Conservation (phyloP, 2,329 filamentous ascomycete genomes). For the Arthroderma uncinatum region DNA sequence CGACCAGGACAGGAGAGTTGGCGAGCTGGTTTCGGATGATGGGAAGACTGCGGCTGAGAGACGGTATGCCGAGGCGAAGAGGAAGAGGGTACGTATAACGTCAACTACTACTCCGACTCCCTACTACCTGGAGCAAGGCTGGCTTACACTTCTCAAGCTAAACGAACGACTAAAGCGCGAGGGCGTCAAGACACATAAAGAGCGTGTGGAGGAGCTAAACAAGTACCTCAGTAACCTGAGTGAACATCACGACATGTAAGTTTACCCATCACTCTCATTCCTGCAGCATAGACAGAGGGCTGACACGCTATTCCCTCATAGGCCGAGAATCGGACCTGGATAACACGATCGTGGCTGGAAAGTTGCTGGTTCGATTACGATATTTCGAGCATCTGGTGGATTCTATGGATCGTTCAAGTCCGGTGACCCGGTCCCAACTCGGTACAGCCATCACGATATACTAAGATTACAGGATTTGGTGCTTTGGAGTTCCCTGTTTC, state of each 20-base stretch:
- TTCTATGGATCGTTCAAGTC: too few relatives aligned
- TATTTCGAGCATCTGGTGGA: too few relatives aligned
- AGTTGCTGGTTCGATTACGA: neutral
- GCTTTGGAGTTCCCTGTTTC: too few relatives aligned
- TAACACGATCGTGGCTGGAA: conserved; percentile 4
- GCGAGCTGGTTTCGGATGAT: conserved; percentile 23
- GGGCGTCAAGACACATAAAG: conserved; percentile 90
- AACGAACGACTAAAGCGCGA: conserved; percentile 72
- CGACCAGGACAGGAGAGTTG: conserved; percentile 4
- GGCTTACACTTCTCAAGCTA: conserved; percentile 43
- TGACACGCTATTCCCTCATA: conserved; percentile 12
- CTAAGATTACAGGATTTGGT: too few relatives aligned
- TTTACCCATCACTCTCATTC: conserved; percentile 9
- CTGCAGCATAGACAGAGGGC: conserved; percentile 14
- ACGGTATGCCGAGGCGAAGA: conserved; percentile 66
- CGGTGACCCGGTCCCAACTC: too few relatives aligned
- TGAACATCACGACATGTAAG: conserved; percentile 92
- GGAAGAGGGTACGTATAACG: conserved; percentile 57
- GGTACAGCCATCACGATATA: too few relatives aligned
- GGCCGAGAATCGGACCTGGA: conserved; percentile 29
- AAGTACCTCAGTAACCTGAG: conserved; percentile 82
- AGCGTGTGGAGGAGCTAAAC: conserved; percentile 91
- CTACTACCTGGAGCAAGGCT: neutral
- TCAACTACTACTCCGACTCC: neutral
- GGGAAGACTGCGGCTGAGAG: conserved; percentile 76